Evolutionary conservation across 2,329 filamentous ascomycete genomes (phyloP), one percentile per base, ranked within the genome.

Genomic region (Xenoacremonium recifei): DNA sequence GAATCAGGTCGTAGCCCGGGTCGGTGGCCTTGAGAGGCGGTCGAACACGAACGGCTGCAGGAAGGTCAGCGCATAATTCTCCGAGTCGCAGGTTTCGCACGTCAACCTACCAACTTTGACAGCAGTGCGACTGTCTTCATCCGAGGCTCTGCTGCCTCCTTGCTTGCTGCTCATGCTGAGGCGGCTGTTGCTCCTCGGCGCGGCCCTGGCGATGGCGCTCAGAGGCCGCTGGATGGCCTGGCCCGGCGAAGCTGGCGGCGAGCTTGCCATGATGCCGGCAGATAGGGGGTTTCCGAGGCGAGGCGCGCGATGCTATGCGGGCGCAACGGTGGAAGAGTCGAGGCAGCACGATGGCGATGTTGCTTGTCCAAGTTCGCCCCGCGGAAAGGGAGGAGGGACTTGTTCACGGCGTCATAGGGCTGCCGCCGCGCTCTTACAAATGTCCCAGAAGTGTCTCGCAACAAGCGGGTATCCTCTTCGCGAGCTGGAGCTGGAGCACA

Each of bases 1-100:
- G 93, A 44, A 99, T 93, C 51, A 97, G 80, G 50, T 99, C 93
- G 71, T 80, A 99, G 48, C 91, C 92, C 5, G 93, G 93, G 65
- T 99, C 93, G 53, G 79, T 80, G 5, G 89, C 74, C 55, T 84
- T 83, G 43, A 97, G 76, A 40, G 92, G 85, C 36, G 93, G 93
- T 57, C 93, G 89, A 36, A 97, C 85, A 64, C 93, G 90, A 58
- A 99, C 89, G 64, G 87, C 93, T 97, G 64, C 5, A 15, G 25
- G 18, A 3, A 36, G 15, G 35, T 47, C 36, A 38, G n/a, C 30
- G 41, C 27, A 39, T 15, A 13, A 39, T 31, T 15, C 11, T 11
- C 17, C 30, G 30, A 45, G 21, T 23, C 25, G 20, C 37, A 39
- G 30, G 16, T 23, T 11, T 11, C 21, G 25, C 37, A 30, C 16